Base-by-base conservation (phyloP, 306 rosid species). In the Elaeagnus macrophylla region DNA sequence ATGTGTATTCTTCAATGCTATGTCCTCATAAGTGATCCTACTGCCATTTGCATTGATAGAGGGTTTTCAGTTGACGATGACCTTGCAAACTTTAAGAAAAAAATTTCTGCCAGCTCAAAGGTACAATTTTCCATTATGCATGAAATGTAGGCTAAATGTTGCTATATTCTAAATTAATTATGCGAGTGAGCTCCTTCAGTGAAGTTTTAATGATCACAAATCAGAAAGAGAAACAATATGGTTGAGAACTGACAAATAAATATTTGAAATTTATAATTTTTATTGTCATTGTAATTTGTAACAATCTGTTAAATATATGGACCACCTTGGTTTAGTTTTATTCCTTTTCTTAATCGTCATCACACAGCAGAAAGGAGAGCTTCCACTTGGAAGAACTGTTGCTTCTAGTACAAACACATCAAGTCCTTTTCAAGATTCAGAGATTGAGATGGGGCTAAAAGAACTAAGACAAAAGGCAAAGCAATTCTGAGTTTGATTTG, bases 1-100 rank as follows among this genome's bases (percentile, higher is more conserved):
- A 49, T 13, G 20, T 57, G 37, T 17, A 15, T 1, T 10, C 2
- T 7, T 50, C 48, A n/a, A 37, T 15, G 9, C 40, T 50, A n/a
- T 48, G 6, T 42, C 7, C 56, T 38, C 4, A 60, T 36, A 7
- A 40, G 40, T 20, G 12, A 51, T 46, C 16, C n/a, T 45, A 11
- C 79, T 70, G 60, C 86, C 83, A 94, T 87, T 87, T 83, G 96
- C 96, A 32, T 16, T 87, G 84, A 72, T 87, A 19, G 96, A 83
- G 83, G 61, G 88, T 61, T 74, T 95, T 89, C 95, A 1, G 95
- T 89, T 54, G 97, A 89, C 5, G 76, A 72, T 56, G 84, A 72
- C 66, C 63, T 79, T n/a, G 70, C 72, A 38, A 35, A 48, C 67
- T 69, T 73, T 77, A 75, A 71, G 66, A 79, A 58, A 61, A 83